Percentiles rank a stretch among this genome's conserved stretches.
phyloP scores from a whole-genome alignment of 306 rosid species.

The Sindora glabra region DNA sequence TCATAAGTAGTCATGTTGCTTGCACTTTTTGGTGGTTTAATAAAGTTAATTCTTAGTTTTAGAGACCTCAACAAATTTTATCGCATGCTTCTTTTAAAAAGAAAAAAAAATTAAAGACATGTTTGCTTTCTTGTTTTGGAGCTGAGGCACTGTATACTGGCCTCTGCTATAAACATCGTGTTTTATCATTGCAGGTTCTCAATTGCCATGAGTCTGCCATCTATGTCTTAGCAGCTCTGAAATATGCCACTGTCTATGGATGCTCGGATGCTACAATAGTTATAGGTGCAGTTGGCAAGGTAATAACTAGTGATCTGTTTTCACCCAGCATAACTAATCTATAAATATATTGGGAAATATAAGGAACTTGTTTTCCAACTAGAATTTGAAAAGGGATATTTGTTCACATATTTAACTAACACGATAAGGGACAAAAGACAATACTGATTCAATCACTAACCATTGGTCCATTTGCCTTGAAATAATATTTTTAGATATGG shows the following conservation, averaged over 20 bases:
- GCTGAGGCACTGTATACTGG: no score
- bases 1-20: no score
- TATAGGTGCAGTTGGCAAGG: slow-evolving; percentile 73
- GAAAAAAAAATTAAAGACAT: no score
- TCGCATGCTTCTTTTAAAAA: no score
- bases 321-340: not conserved
- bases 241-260: slow-evolving; percentile 55
- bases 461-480: no score
- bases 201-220: slow-evolving; percentile 57
- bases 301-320: slow-evolving; percentile 3
- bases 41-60: no score
- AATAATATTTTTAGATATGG: not conserved
- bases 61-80: no score
- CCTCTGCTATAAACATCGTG: not conserved
- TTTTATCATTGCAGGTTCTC: slow-evolving; percentile 35
- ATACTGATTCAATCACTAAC: slow-evolving; percentile 1
- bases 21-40: no score
- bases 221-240: slow-evolving; percentile 56
- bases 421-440: not conserved
- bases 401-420: slow-evolving; percentile 6
- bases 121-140: no score
- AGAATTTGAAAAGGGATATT: not conserved
- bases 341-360: not conserved
- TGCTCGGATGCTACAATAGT: slow-evolving; percentile 59
- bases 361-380: slow-evolving; percentile 5